Base-by-base conservation (phyloP, 139 green algal genomes). In the Penium margaritaceum region DNA sequence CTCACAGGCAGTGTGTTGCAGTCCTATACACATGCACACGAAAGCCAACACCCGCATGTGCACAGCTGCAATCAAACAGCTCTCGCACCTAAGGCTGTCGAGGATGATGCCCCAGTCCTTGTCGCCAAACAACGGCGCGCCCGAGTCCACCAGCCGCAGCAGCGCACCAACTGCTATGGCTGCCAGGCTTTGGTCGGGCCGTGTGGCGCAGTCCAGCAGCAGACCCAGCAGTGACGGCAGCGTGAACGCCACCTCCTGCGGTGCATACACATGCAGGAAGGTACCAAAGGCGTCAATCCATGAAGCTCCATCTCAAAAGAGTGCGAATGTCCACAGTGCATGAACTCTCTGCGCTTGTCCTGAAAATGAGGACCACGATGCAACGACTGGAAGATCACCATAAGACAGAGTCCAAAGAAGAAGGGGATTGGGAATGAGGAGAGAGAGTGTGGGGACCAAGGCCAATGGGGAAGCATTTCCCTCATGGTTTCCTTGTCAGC, bases 191-290 rank as follows among this genome's bases (percentile, higher is more conserved):
- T 79, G 75, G 75, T 81, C 67, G 14, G 70, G 44, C 14, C 68
- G 51, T 24, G 68, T 81, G 55, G 68, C 69, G 14, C 70, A 80
- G 57, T 78, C 75, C 14, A 81, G 39, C 0, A 81, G 75, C 34
- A 81, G 75, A 27, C 68, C 54, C 5, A 80, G 34, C 14, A 79
- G 44, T 1, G 34, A 47, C 1, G 75, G 75, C 34, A 81, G 62
- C 15, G 80, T 27, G 60, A 80, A 82, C 33, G 29, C 62, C 27
- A 75, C 72, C 35, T 39, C 72, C 70, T 77, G 62, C 57, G 29
- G 7, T 35, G 19, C 35, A 71, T 69, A 32, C 55, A 64, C 9
- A 32, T 37, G 12, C 9, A 64, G 36, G 36, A 64, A 64, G 6
- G 46, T n/a, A 57, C 21, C 21, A 19, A 57, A 21, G 21, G 46